A percentile compares a stretch with the other conserved stretches of the same genome.
Evolutionary conservation across 495 filamentous ascomycete species (phyloP).

Genomic region (Penicillium subrubescens): DNA sequence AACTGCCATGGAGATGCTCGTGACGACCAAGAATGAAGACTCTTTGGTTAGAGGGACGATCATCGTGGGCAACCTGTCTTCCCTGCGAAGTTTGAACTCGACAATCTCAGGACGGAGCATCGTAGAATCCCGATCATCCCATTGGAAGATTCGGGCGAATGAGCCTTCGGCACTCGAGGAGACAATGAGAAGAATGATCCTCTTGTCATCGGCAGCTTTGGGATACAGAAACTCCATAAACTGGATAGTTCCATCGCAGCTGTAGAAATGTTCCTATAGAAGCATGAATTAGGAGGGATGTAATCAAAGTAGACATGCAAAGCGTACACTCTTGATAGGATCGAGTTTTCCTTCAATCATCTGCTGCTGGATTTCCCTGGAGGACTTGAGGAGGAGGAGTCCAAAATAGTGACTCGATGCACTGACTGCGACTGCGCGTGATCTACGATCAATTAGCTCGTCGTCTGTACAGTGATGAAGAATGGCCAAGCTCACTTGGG

Average conservation of each 20-base stretch:
- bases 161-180: conserved; percentile 61
- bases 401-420: conserved; percentile 59
- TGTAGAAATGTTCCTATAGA: not conserved
- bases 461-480: not conserved
- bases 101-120: conserved; percentile 42
- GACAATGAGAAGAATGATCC: conserved; percentile 76
- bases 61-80: conserved; percentile 65
- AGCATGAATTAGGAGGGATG: not conserved
- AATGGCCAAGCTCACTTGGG: conserved; percentile 53
- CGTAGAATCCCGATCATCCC: conserved; percentile 54
- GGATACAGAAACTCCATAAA: conserved; percentile 89
- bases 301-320: not conserved
- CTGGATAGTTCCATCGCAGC: conserved; percentile 66
- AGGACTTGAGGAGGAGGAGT: conserved; percentile 51
- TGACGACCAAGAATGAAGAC: conserved; percentile 66
- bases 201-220: conserved; percentile 55
- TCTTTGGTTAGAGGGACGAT: conserved; percentile 68
- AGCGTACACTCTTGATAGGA: conserved; percentile 41
- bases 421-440: conserved; percentile 65
- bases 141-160: conserved; percentile 72
- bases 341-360: conserved; percentile 34
- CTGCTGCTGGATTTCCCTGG: conserved; percentile 36
- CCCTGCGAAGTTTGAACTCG: conserved; percentile 55
- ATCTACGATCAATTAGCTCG: conserved; percentile 42
- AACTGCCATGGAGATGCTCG: conserved; percentile 57